Percentiles rank a stretch among this genome's conserved stretches.
Conservation (phyloP, 306 rosid genomes). For the Rosa multiflora region DNA sequence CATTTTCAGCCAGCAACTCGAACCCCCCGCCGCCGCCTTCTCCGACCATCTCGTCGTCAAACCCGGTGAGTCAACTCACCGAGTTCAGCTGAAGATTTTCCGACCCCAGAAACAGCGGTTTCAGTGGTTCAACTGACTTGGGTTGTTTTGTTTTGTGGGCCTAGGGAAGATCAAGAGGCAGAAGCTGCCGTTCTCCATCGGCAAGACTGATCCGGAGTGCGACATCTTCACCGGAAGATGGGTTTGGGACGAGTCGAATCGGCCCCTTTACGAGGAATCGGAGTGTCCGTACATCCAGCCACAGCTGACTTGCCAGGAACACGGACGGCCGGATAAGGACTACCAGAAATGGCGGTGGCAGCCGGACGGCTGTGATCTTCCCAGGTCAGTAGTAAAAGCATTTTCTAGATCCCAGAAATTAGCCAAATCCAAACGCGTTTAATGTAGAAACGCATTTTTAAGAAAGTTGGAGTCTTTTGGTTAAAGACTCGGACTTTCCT, state of each 20-base stretch:
- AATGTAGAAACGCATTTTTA: background rate
- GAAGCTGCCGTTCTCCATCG: slow-evolving; percentile 57
- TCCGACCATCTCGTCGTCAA: slow-evolving; percentile 27
- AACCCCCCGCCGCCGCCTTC: slow-evolving; percentile 39
- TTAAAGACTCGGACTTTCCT: background rate
- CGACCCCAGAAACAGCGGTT: background rate
- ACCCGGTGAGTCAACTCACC: slow-evolving; percentile 51
- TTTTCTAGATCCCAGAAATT: background rate
- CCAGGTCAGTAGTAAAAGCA: slow-evolving; percentile 41
- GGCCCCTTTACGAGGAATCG: slow-evolving; percentile 80
- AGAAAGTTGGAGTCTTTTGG: background rate
- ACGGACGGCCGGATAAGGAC: slow-evolving; percentile 76
- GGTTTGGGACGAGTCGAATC: slow-evolving; percentile 68
- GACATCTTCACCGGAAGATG: slow-evolving; percentile 79
- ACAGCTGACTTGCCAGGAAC: slow-evolving; percentile 81
- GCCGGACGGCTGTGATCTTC: slow-evolving; percentile 82
- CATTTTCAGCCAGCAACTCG: slow-evolving; percentile 58
- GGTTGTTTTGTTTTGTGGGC: slow-evolving; percentile 15
- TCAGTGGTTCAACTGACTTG: slow-evolving; percentile 18
- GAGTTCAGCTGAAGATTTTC: background rate
- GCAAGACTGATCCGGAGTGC: slow-evolving; percentile 56
- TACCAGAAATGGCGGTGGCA: slow-evolving; percentile 91
- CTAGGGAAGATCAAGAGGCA: slow-evolving; percentile 46
- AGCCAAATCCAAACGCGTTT: background rate
- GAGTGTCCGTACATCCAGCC: slow-evolving; percentile 99